These are phyloP conservation scores for Ustilago cynodontis DNA, from an alignment of 1,284 basidiomycete genomes.

Conservation along the genomic window DNA sequence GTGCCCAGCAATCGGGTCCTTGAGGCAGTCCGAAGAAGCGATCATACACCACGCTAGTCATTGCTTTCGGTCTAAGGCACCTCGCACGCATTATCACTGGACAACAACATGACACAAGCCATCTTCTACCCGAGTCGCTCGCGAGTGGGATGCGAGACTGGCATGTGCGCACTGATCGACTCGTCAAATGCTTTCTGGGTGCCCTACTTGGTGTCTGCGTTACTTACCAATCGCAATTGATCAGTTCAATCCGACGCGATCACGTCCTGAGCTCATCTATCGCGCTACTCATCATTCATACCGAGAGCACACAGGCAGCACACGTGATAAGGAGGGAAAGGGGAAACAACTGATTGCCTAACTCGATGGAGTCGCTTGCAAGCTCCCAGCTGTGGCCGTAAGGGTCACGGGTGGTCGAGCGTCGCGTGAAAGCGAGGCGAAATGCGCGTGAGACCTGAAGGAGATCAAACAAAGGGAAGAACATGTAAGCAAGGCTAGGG, in stretches of 20 bases:
- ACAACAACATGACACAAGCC: neutral
- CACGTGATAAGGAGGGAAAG: no score
- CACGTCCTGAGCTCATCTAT: neutral
- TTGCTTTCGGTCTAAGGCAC: neutral
- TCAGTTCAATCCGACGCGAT: neutral
- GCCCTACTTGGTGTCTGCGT: neutral
- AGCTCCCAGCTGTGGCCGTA: no score
- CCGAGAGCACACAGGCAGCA: no score
- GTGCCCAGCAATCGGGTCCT: neutral
- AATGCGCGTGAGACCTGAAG: no score
- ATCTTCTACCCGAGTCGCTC: neutral
- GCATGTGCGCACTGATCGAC: neutral
- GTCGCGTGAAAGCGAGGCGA: no score
- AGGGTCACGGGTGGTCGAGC: no score
- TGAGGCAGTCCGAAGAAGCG: neutral
- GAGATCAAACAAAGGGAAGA: no score
- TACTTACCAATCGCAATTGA: conserved; percentile 4
- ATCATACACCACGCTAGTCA: neutral
- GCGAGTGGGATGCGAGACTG: conserved; percentile 6
- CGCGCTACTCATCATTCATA: neutral
- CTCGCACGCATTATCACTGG: neutral
- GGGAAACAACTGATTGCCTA: no score
- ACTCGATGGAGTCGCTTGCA: no score
- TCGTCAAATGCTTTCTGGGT: neutral
- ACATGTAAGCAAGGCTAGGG: no score